These are phyloP conservation scores for Carallia pectinifolia DNA, from an alignment of 345 rosid species.

Conservation along the genomic window DNA sequence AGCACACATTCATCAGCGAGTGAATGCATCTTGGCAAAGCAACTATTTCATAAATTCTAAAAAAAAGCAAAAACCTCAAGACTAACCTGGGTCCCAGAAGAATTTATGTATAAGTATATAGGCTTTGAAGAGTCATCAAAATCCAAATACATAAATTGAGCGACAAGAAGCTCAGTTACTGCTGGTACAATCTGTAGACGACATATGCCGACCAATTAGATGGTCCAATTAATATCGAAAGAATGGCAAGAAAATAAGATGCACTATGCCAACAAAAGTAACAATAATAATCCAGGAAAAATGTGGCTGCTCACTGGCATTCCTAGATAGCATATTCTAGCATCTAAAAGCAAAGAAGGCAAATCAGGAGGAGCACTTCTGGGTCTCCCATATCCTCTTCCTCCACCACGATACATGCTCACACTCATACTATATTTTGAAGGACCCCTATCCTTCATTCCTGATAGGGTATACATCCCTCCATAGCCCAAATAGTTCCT, in stretches of 20 bases:
- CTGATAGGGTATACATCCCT: slow-evolving; percentile 61
- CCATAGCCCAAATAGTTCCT: slow-evolving; percentile 56
- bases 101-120: slow-evolving; percentile 76
- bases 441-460: slow-evolving; percentile 38
- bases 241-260: not conserved
- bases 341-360: slow-evolving; percentile 88
- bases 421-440: slow-evolving; percentile 68
- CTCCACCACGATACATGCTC: slow-evolving; percentile 75
- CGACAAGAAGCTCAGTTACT: slow-evolving; percentile 85
- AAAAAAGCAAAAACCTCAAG: not conserved
- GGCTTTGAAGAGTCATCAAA: slow-evolving; percentile 67
- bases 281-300: not conserved
- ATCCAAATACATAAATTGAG: slow-evolving; percentile 84
- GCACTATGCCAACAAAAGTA: slow-evolving; percentile 3
- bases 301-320: slow-evolving; percentile 67
- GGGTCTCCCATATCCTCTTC: slow-evolving; percentile 53
- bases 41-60: not conserved
- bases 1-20: not conserved
- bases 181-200: slow-evolving; percentile 74
- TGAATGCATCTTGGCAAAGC: not conserved
- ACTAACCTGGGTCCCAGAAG: slow-evolving; percentile 81
- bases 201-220: slow-evolving; percentile 12
- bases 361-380: slow-evolving; percentile 81
- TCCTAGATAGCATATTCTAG: slow-evolving; percentile 78
- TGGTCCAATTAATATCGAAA: not conserved